Base-by-base conservation (phyloP, 306 rosid genomes). In the Prunus salicina region DNA sequence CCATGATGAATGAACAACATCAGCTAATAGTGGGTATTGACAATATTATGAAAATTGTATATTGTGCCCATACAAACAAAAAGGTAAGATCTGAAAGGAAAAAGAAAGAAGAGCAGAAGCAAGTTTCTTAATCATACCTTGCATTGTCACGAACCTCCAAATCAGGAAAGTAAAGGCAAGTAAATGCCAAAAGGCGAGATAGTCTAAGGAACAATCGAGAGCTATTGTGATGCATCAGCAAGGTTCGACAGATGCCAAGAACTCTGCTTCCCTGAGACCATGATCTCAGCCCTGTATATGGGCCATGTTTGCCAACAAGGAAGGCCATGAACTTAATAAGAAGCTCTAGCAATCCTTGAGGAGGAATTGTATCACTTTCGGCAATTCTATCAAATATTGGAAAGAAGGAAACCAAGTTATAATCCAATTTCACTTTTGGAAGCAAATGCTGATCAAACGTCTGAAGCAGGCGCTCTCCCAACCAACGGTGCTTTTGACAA, bases 231-330 rank as follows among this genome's bases (percentile, higher is more conserved):
- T 90, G 97, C 88, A 92, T 82, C 88, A 95, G 76, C 87, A 95
- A 84, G 47, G 93, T 92, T 76, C 97, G 88, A 86, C 97, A 95
- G 72, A 89, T 86, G 83, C 89, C 95, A 83, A 95, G 97, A 84
- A 88, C 97, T 83, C 82, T 88, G 79, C 97, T 95, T 77, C 98
- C 98, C 56, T 89, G 95, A 46, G 98, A 88, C 98, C 98, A 95
- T 73, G 96, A 87, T 80, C 91, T 90, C 75, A 92, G 75, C 72
- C 88, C 87, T 4, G 97, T 78, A 76, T 84, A 78, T 32, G 97
- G 96, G 80, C 92, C 95, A 82, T 95, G 98, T 78, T 88, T 92
- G 87, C 84, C 92, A 80, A 88, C 96, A 69, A 95, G 96, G 85
- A 90, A 92, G 71, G 84, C 64, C 92, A 89, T 92, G 87, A 92